Conservation (phyloP, 1,284 basidiomycete genomes). For the Ceratobasidium sp. region DNA sequence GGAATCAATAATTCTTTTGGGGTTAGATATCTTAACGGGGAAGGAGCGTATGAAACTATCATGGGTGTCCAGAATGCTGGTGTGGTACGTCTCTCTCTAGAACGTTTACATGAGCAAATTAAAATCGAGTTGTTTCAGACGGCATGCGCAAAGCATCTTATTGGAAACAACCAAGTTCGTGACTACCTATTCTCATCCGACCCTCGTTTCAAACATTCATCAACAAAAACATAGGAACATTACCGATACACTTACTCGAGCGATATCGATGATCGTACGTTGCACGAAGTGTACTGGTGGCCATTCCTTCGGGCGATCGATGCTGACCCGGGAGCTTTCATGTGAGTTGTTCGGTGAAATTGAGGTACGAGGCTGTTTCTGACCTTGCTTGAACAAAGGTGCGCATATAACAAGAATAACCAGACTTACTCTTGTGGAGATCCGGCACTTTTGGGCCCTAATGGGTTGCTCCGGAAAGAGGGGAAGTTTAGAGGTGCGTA, state of each 20-base stretch:
- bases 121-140: neutral
- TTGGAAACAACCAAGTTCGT: constrained; percentile 39
- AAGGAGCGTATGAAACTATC: constrained; percentile 35
- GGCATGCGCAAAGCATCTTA: constrained; percentile 42
- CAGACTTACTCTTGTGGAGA: constrained; percentile 42
- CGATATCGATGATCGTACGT: constrained; percentile 42
- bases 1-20: neutral
- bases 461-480: constrained; percentile 27
- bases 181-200: neutral
- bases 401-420: constrained; percentile 40
- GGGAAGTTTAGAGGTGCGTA: constrained; percentile 27
- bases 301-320: constrained; percentile 41
- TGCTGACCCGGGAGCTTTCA: constrained; percentile 33
- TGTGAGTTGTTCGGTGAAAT: neutral
- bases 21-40: constrained; percentile 31
- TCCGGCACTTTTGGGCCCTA: constrained; percentile 35
- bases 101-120: no score
- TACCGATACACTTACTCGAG: constrained; percentile 40
- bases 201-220: neutral
- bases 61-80: constrained; percentile 33
- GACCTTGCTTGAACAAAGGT: constrained; percentile 1
- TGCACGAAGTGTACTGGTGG: constrained; percentile 40
- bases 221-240: constrained; percentile 6
- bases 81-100: neutral
- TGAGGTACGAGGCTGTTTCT: neutral